Conservation (phyloP, 148 eudicot genomes). For the Nyssa sinensis region DNA sequence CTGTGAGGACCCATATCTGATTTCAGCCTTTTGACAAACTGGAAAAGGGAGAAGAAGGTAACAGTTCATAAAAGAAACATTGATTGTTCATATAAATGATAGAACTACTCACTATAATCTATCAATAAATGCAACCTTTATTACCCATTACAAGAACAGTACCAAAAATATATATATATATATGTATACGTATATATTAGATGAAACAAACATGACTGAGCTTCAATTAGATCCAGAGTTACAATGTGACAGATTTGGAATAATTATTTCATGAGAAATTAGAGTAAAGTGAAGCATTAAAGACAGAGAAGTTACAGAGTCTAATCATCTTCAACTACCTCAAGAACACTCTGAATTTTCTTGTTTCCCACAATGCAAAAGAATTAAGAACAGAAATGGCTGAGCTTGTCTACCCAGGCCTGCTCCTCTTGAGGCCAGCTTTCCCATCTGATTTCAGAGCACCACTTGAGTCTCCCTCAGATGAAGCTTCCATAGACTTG, state of each 20-base stretch:
- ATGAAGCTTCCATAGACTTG: constrained; percentile 60
- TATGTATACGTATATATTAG: neutral
- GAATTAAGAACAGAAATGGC: constrained; percentile 18
- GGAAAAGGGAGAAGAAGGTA: constrained; percentile 20
- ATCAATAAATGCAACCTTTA: neutral
- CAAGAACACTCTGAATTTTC: constrained; percentile 2
- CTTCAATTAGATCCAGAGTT: constrained; percentile 17
- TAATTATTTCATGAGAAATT: constrained; percentile 9
- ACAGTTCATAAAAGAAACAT: constrained; percentile 19
- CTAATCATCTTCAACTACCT: constrained; percentile 13
- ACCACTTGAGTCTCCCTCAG: constrained; percentile 77
- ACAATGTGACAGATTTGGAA: constrained; percentile 16
- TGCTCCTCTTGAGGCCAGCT: constrained; percentile 56
- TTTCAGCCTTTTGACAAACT: constrained; percentile 27
- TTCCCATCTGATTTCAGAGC: constrained; percentile 54
- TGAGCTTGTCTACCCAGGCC: constrained; percentile 41
- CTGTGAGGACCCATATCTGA: constrained; percentile 8
- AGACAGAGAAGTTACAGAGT: constrained; percentile 8
- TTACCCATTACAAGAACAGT: neutral
- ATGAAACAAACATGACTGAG: constrained; percentile 13
- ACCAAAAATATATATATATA: neutral
- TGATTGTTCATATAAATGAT: neutral
- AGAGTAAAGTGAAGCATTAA: neutral
- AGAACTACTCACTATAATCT: neutral
- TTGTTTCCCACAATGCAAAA: constrained; percentile 1